Evolutionary conservation across 768 basidiomycete genomes (phyloP).

Genomic region (Lactifluus volemus): DNA sequence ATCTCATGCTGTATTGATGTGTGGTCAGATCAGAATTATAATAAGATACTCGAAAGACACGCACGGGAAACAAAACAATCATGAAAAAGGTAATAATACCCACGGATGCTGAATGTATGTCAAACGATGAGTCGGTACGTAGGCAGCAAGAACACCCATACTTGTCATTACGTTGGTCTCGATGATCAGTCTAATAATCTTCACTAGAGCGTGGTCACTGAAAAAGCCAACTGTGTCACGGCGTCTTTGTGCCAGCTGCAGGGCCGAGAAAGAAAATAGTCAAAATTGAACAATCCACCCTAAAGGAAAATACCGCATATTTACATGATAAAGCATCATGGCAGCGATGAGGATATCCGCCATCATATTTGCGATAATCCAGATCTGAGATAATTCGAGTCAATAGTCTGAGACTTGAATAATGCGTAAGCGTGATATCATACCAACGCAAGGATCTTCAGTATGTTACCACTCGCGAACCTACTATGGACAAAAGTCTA

Average conservation of each 20-base stretch:
- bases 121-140: not conserved
- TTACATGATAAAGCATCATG: too few species aligned
- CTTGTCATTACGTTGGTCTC: conserved; percentile 22
- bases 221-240: not conserved
- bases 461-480: not conserved
- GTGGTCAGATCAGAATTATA: not conserved
- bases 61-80: not conserved
- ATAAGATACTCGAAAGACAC: not conserved
- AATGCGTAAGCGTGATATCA: not conserved
- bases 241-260: not conserved
- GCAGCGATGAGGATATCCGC: too few species aligned
- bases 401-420: not conserved
- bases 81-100: not conserved
- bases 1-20: not conserved
- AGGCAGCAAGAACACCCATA: not conserved
- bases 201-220: conserved; percentile 4
- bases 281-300: too few species aligned
- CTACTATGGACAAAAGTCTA: not conserved
- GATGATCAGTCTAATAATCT: conserved; percentile 21
- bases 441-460: not conserved
- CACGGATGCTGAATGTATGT: not conserved
- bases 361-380: too few species aligned
- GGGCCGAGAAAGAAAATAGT: too few species aligned
- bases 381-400: too few species aligned
- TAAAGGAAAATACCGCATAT: too few species aligned